Evolutionary conservation across 2,329 filamentous ascomycete genomes (phyloP).

Genomic region (Ceratocystis alfenasii): DNA sequence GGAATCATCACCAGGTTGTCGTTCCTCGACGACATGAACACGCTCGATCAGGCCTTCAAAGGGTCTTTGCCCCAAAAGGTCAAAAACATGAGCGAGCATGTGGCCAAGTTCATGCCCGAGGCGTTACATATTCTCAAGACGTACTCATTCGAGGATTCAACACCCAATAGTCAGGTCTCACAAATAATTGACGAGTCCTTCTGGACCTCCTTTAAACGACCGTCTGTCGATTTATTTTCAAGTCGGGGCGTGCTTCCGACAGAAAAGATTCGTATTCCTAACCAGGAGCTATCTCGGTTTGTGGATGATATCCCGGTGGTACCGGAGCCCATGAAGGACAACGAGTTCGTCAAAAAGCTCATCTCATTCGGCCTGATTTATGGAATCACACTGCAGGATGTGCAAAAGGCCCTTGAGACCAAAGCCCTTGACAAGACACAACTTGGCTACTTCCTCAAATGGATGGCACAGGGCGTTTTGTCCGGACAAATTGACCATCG

Average conservation of each 20-base stretch:
- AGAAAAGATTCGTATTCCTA: constrained; percentile 63
- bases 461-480: constrained; percentile 62
- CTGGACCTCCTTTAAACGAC: constrained; percentile 78
- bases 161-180: constrained; percentile 71
- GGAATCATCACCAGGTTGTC: constrained; percentile 83
- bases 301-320: constrained; percentile 81
- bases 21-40: constrained; percentile 75
- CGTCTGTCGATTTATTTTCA: constrained; percentile 77
- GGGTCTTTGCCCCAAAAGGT: constrained; percentile 35
- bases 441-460: constrained; percentile 69
- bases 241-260: constrained; percentile 79
- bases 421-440: constrained; percentile 71
- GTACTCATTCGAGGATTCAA: constrained; percentile 81
- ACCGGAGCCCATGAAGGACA: constrained; percentile 60
- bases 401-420: constrained; percentile 68
- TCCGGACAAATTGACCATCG: constrained; percentile 59
- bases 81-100: constrained; percentile 49
- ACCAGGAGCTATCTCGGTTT: constrained; percentile 56
- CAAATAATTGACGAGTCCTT: constrained; percentile 89
- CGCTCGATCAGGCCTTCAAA: constrained; percentile 52
- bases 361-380: constrained; percentile 77
- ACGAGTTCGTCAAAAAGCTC: constrained; percentile 67
- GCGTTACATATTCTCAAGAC: constrained; percentile 75
- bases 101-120: constrained; percentile 59
- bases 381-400: constrained; percentile 75